Conservation (phyloP, 495 filamentous ascomycete genomes). For the Penicillium fimorum region DNA sequence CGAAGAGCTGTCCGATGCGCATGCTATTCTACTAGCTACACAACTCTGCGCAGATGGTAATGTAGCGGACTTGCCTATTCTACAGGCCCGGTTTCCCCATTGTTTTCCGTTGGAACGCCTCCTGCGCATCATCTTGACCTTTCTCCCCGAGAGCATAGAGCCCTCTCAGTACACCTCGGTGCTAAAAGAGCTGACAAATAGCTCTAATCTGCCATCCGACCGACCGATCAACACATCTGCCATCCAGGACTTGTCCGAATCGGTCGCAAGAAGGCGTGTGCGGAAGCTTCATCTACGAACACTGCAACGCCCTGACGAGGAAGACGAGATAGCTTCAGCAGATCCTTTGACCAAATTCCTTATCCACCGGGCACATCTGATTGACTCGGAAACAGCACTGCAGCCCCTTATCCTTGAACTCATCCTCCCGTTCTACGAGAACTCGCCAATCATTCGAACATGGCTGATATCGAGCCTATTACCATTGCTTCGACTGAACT, state of each 20-base stretch:
- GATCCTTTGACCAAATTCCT: slow-evolving; percentile 70
- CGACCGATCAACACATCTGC: slow-evolving; percentile 54
- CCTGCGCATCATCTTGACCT: slow-evolving; percentile 79
- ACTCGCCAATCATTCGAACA: slow-evolving; percentile 60
- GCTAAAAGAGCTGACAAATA: slow-evolving; percentile 53
- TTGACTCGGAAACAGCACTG: slow-evolving; percentile 77
- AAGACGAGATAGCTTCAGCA: slow-evolving; percentile 40
- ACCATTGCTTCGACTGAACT: slow-evolving; percentile 75
- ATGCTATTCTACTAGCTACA: slow-evolving; percentile 50
- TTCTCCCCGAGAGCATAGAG: slow-evolving; percentile 72
- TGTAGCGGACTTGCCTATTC: slow-evolving; percentile 57
- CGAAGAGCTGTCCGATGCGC: slow-evolving; percentile 45
- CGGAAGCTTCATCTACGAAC: slow-evolving; percentile 68
- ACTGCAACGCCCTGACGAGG: slow-evolving; percentile 50
- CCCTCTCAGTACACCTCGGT: slow-evolving; percentile 63
- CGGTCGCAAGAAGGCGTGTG: slow-evolving; percentile 65
- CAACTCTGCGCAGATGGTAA: slow-evolving; percentile 51
- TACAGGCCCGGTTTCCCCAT: slow-evolving; percentile 58
- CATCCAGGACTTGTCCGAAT: slow-evolving; percentile 60
- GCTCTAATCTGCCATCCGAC: slow-evolving; percentile 29
- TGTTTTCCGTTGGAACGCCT: slow-evolving; percentile 65
- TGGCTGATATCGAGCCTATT: slow-evolving; percentile 79
- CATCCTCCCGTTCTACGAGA: slow-evolving; percentile 70
- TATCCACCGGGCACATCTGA: slow-evolving; percentile 68
- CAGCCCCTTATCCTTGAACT: slow-evolving; percentile 70